Evolutionary conservation across 169 alveolate species (phyloP), one percentile per base, ranked within the genome.

Genomic region (Amoebophrya sp.): DNA sequence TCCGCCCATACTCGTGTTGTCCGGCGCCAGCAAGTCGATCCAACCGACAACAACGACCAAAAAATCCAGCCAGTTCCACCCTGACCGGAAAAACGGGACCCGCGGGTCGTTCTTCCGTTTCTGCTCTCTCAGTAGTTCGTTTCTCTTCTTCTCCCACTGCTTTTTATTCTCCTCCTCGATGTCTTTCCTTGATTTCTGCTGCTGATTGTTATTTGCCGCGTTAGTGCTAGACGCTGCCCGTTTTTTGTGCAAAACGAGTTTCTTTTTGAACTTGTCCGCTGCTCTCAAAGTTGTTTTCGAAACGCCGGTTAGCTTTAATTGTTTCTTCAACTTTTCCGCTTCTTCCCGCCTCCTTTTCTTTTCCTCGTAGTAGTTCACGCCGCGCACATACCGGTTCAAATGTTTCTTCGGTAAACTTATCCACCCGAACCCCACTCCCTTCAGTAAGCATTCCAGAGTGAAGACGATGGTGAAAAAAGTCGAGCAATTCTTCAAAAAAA

Each of bases 61-160:
- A 77, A 95, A 94, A 91, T 95, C 97, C 0, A 95, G 89, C 66
- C 94, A 77, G 89, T 95, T 95, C 96, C 96, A 95, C 0, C 94
- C 93, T 89, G 94, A 96, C 91, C 94, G 92, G 54, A 95, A 92
- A 66, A 66, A 66, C 32, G 83, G 83, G 7, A 66, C 35, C 35
- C 83, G 83, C 83, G 29, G 83, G 83, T 66, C 83, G 35, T 66
- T 66, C 83, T 66, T 66, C 32, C 83, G 83, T 25, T 66, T 18
- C 83, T n/a, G 83, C 35, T 66, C 83, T 7, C 35, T 3, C 83
- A 25, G 83, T 7, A 25, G 7, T 66, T 12, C 83, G 35, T 25
- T 66, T n/a, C 29, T 18, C 39, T 7, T 25, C 83, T 25, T 25
- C 29, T 95, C 93, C 92, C 53, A 89, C 38, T 39, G 66, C n/a